Conservation (phyloP, 2,329 filamentous ascomycete genomes). For the Elsinoe fawcettii region DNA sequence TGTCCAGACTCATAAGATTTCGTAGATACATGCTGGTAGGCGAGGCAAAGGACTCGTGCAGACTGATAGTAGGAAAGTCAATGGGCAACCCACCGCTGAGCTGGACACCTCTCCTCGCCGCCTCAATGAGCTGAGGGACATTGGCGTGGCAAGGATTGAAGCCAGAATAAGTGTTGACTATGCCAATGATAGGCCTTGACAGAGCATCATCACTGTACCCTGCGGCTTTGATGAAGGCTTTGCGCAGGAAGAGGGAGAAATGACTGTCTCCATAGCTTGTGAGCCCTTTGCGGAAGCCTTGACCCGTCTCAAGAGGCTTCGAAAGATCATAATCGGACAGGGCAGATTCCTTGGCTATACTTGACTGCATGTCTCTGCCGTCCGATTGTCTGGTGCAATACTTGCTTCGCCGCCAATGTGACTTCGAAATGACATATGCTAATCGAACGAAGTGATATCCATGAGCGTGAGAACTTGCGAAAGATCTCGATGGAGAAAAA, state of each 20-base stretch:
- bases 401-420: not conserved
- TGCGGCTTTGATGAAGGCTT: slow-evolving; percentile 69
- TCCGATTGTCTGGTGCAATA: not conserved
- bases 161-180: slow-evolving; percentile 64
- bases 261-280: slow-evolving; percentile 65
- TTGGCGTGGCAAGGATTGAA: slow-evolving; percentile 72
- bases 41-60: slow-evolving; percentile 61
- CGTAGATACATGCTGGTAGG: slow-evolving; percentile 69
- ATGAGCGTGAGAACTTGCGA: too few relatives aligned
- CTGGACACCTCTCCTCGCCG: slow-evolving; percentile 60
- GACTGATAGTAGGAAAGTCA: slow-evolving; percentile 66
- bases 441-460: too few relatives aligned
- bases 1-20: slow-evolving; percentile 73
- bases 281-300: slow-evolving; percentile 56
- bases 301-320: slow-evolving; percentile 41
- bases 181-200: slow-evolving; percentile 62
- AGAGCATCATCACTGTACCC: slow-evolving; percentile 67
- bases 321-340: slow-evolving; percentile 51
- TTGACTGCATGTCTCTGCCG: not conserved
- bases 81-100: slow-evolving; percentile 59
- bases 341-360: not conserved
- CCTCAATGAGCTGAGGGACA: slow-evolving; percentile 62
- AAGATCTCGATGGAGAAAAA: too few relatives aligned
- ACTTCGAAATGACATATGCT: too few relatives aligned
- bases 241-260: slow-evolving; percentile 66